Evolutionary conservation across 2,329 filamentous ascomycete genomes (phyloP), one percentile per base, ranked within the genome.

Genomic region (Ophiostoma sp.): DNA sequence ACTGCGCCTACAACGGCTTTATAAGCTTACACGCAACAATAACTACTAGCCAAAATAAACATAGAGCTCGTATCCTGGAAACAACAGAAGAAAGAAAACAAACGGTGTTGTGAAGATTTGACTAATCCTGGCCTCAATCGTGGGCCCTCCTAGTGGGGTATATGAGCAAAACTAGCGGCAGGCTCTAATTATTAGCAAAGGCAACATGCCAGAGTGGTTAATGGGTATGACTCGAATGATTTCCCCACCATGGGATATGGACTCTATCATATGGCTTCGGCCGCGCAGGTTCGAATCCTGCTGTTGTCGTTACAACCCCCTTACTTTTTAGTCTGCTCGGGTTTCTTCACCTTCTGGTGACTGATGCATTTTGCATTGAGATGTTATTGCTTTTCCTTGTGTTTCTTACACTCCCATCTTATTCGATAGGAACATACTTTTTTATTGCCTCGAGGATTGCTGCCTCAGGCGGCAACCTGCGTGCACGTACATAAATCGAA

Each of bases 141-240:
- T 36, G 49, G 27, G n/a, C n/a, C 9, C 7, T 18, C 14, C n/a
- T 38, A 8, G 38, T 7, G 38, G 58, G 38, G 58, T 62, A 62
- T 62, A 62, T 62, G 5, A 62, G 5, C 2, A 2, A 41, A 16
- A 8, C 58, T 62, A 62, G 36, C 12, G 16, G 8, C 7, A 41
- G 5, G 1, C 2, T 62, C 36, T 16, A 42, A 63, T n/a, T n/a
- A n/a, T n/a, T 5, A 42, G n/a, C 3, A 27, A 62, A 63, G 60
- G 60, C 60, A 63, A 63, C 60, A 63, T 63, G 60, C 60, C 60
- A 63, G 60, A 63, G 60, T 63, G 60, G 60, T 63, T 63, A 63
- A 63, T 63, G 60, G 60, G 60, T 63, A 63, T 63, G 60, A 63
- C 60, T 63, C 60, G 60, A 63, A 63, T 62, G 12, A 16, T 62